These are phyloP conservation scores for Physcomitrium patens DNA, from an alignment of 225 moss, liverwort and hornwort species.

Conservation along the genomic window DNA sequence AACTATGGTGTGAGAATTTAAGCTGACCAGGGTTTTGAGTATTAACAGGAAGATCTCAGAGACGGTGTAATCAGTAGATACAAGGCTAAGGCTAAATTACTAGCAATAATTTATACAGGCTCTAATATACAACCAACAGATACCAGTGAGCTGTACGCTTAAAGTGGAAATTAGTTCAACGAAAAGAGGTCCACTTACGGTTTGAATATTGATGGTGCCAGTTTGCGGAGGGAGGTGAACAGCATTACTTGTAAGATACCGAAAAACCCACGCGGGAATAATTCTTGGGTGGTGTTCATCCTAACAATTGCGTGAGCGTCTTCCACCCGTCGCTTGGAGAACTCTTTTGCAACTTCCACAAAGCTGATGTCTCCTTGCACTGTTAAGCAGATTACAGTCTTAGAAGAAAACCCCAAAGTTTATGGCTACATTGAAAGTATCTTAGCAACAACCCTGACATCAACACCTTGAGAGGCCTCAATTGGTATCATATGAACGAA, in stretches of 20 bases:
- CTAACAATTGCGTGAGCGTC: conserved; percentile 60
- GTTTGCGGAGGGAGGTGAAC: conserved; percentile 47
- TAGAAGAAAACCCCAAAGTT: conserved; percentile 1
- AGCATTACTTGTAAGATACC: conserved; percentile 44
- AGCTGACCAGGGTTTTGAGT: no score
- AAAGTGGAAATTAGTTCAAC: background rate
- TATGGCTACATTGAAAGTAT: no score
- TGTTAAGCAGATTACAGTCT: conserved; percentile 20
- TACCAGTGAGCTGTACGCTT: no score
- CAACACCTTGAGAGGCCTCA: no score
- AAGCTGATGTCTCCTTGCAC: conserved; percentile 33
- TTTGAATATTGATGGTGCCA: conserved; percentile 45
- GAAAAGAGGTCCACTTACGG: conserved; percentile 35
- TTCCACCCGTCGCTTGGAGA: conserved; percentile 49
- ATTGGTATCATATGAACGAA: no score
- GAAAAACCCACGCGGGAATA: conserved; percentile 37
- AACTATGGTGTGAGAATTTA: no score
- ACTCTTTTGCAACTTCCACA: conserved; percentile 43
- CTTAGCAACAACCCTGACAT: no score
- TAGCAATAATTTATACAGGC: no score
- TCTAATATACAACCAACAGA: background rate
- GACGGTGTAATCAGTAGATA: no score
- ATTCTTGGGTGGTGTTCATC: conserved; percentile 38
- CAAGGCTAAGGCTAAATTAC: no score
- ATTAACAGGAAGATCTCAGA: no score